phyloP scores from a whole-genome alignment of 2,329 filamentous ascomycete species.

The Nannizzia gypsea region DNA sequence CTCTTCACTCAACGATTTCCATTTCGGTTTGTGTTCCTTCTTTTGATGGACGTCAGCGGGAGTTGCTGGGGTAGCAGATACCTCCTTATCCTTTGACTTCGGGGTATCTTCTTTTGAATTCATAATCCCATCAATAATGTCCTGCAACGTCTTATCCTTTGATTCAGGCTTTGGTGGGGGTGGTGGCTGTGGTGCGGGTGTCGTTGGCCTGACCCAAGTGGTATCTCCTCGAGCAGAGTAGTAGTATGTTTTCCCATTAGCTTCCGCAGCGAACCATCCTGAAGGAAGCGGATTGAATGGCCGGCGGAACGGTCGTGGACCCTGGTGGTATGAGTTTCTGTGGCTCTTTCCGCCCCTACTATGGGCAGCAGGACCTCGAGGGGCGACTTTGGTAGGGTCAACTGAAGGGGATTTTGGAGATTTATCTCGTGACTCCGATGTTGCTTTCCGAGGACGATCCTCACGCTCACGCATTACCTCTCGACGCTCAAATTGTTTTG shows the following conservation, averaged over 20 bases:
- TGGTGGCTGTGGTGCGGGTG: constrained; percentile 52
- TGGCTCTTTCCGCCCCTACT: constrained; percentile 46
- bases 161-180: constrained; percentile 54
- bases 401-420: constrained; percentile 36
- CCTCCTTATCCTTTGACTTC: constrained; percentile 33
- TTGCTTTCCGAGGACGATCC: constrained; percentile 37
- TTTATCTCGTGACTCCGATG: constrained; percentile 37
- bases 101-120: constrained; percentile 51
- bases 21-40: constrained; percentile 36
- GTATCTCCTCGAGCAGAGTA: constrained; percentile 68
- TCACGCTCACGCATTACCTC: constrained; percentile 41
- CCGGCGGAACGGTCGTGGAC: constrained; percentile 44
- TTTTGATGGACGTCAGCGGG: constrained; percentile 49
- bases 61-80: constrained; percentile 48
- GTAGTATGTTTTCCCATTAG: constrained; percentile 69
- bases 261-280: constrained; percentile 76
- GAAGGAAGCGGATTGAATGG: constrained; percentile 52
- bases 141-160: constrained; percentile 65
- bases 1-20: constrained; percentile 47
- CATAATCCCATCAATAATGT: constrained; percentile 74
- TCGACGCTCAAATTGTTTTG: constrained; percentile 52
- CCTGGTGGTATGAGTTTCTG: constrained; percentile 45
- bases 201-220: constrained; percentile 69
- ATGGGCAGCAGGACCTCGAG: constrained; percentile 32
- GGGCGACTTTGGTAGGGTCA: constrained; percentile 24